These are phyloP conservation scores for Physcomitrium patens DNA, from an alignment of 225 moss, liverwort and hornwort genomes.

Conservation along the genomic window DNA sequence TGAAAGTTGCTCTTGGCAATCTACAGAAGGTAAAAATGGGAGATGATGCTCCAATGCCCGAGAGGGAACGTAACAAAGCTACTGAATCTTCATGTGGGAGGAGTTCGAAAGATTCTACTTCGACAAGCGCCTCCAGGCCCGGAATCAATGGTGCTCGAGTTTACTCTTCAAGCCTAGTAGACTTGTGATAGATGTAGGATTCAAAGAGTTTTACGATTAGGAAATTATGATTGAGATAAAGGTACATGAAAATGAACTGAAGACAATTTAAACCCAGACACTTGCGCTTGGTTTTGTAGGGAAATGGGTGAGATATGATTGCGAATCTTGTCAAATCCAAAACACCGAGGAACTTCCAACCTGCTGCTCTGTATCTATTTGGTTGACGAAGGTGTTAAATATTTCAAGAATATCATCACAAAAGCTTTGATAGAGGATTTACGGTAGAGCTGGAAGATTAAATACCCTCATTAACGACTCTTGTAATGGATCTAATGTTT, in stretches of 20 bases:
- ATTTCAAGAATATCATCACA: no score
- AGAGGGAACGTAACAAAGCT: conserved; percentile 4
- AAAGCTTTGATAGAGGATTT: no score
- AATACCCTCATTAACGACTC: no score
- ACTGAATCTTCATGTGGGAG: not conserved
- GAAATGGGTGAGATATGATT: no score
- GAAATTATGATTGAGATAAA: not conserved
- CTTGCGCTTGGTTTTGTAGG: no score
- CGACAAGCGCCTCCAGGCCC: conserved; percentile 1
- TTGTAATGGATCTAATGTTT: not conserved
- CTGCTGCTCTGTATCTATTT: no score
- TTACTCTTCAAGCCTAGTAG: not conserved
- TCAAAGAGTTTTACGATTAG: not conserved
- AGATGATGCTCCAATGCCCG: conserved; percentile 15
- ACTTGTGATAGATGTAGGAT: not conserved
- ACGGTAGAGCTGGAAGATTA: no score
- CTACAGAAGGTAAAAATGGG: conserved; percentile 14
- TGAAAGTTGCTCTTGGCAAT: conserved; percentile 6
- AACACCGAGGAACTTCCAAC: no score
- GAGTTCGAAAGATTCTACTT: conserved; percentile 1
- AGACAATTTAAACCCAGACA: no score
- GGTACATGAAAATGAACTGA: no score
- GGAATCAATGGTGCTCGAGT: conserved; percentile 16
- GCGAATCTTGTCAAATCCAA: no score
- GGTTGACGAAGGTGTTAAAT: no score